phyloP scores from a whole-genome alignment of 73 alveolate species.

The Paraurostyla sp. region DNA sequence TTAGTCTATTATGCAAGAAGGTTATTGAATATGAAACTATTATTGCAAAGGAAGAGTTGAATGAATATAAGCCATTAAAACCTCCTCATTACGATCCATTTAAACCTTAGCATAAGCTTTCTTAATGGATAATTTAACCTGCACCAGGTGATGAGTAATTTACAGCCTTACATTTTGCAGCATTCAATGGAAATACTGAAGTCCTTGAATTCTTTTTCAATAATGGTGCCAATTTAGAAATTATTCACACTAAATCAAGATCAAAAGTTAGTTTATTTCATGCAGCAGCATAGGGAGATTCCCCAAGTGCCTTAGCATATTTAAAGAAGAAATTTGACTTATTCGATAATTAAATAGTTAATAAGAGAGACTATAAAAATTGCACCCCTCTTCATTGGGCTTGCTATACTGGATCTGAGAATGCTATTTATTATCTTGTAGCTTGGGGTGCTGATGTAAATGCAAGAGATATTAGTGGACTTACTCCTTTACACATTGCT shows the following conservation, averaged over 20 bases:
- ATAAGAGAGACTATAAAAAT: background rate
- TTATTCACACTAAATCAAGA: background rate
- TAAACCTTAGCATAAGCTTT: background rate
- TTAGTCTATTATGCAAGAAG: slow-evolving; percentile 25
- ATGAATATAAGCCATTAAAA: background rate
- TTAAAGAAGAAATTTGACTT: background rate
- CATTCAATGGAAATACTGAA: slow-evolving; percentile 55
- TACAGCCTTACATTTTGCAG: slow-evolving; percentile 60
- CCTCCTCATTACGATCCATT: background rate
- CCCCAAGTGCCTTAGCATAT: slow-evolving; percentile 17
- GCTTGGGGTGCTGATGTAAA: slow-evolving; percentile 54
- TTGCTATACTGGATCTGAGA: slow-evolving; percentile 33
- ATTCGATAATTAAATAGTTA: background rate
- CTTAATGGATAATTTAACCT: slow-evolving; percentile 1
- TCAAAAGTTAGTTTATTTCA: slow-evolving; percentile 47
- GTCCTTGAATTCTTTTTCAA: background rate
- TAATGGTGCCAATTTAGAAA: slow-evolving; percentile 15
- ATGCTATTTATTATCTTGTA: slow-evolving; percentile 24
- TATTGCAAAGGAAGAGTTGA: background rate
- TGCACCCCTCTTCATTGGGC: slow-evolving; percentile 68
- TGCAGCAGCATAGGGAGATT: slow-evolving; percentile 65
- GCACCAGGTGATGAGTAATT: slow-evolving; percentile 48
- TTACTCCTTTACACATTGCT: slow-evolving; percentile 57
- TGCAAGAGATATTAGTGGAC: slow-evolving; percentile 19
- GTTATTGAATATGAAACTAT: slow-evolving; percentile 10